phyloP scores from a whole-genome alignment of 495 filamentous ascomycete species.

The Bacidia gigantensis region DNA sequence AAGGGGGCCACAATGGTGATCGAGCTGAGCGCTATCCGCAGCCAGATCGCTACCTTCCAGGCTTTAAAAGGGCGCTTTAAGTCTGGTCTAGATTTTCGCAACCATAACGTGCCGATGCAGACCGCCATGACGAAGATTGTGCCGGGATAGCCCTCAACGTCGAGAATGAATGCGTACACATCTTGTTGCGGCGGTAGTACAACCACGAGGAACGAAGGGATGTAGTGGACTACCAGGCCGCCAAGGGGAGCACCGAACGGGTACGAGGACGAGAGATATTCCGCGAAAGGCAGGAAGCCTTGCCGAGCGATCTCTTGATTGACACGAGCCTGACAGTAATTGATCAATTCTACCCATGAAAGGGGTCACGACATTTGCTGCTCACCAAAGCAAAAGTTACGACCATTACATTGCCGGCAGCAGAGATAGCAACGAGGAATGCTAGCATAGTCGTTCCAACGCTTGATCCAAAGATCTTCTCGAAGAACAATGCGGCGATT shows the following conservation, averaged over 20 bases:
- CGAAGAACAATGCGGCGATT: constrained; percentile 55
- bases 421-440: constrained; percentile 51
- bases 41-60: constrained; percentile 41
- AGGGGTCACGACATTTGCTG: constrained; percentile 2
- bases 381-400: constrained; percentile 52
- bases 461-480: constrained; percentile 42
- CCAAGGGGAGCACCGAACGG: constrained; percentile 57
- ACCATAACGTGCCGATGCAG: constrained; percentile 44
- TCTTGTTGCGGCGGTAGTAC: constrained; percentile 47
- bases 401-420: constrained; percentile 64
- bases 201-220: constrained; percentile 48
- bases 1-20: constrained; percentile 42
- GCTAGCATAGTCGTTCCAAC: constrained; percentile 46
- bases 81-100: constrained; percentile 47
- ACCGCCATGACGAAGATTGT: constrained; percentile 47
- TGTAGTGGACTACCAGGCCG: constrained; percentile 52
- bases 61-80: constrained; percentile 55
- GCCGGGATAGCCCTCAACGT: constrained; percentile 57
- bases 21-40: constrained; percentile 32
- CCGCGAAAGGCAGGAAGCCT: constrained; percentile 56
- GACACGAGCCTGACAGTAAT: constrained; percentile 42
- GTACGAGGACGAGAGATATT: constrained; percentile 44
- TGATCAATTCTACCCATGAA: no score
- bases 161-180: constrained; percentile 60
- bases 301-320: constrained; percentile 57